Conservation (phyloP, 169 alveolate species). For the Babesia ovata region DNA sequence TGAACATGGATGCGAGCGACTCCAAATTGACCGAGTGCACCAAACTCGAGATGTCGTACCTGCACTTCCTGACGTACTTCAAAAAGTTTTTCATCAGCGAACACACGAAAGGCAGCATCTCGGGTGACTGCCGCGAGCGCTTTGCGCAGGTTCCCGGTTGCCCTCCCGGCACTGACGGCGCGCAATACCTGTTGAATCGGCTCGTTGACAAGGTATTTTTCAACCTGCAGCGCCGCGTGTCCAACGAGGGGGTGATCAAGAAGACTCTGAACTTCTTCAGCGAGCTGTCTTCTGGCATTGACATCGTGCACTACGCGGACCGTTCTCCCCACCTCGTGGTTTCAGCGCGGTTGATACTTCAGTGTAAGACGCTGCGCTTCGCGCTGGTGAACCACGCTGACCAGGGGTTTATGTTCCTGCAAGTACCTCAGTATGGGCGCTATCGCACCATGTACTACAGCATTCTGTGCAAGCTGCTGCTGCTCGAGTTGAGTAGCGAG, state of each 20-base stretch:
- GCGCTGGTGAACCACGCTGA: constrained; percentile 74
- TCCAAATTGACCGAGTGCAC: constrained; percentile 69
- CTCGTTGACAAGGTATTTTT: constrained; percentile 73
- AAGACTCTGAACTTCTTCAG: constrained; percentile 87
- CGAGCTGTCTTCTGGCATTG: constrained; percentile 91
- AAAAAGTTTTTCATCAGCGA: constrained; percentile 90
- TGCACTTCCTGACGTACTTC: constrained; percentile 90
- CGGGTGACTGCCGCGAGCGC: constrained; percentile 65
- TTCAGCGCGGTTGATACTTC: constrained; percentile 88
- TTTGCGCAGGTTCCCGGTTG: constrained; percentile 66
- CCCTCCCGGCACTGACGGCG: constrained; percentile 75
- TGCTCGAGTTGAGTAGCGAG: constrained; percentile 81
- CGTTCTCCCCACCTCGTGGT: constrained; percentile 89
- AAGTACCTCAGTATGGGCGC: constrained; percentile 78
- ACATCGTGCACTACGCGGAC: constrained; percentile 90
- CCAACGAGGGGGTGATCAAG: constrained; percentile 83
- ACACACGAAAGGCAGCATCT: constrained; percentile 85
- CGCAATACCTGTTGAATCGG: constrained; percentile 67
- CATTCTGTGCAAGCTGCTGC: constrained; percentile 86
- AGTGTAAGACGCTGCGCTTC: constrained; percentile 84
- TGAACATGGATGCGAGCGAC: constrained; percentile 76
- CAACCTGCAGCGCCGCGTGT: constrained; percentile 85
- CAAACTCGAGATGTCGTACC: constrained; percentile 83
- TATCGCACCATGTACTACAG: constrained; percentile 89
- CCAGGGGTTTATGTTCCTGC: constrained; percentile 67